Percentiles rank a stretch among this genome's conserved stretches.
Conservation (phyloP, 257 asterid genomes). For the Scutellaria barbata region DNA sequence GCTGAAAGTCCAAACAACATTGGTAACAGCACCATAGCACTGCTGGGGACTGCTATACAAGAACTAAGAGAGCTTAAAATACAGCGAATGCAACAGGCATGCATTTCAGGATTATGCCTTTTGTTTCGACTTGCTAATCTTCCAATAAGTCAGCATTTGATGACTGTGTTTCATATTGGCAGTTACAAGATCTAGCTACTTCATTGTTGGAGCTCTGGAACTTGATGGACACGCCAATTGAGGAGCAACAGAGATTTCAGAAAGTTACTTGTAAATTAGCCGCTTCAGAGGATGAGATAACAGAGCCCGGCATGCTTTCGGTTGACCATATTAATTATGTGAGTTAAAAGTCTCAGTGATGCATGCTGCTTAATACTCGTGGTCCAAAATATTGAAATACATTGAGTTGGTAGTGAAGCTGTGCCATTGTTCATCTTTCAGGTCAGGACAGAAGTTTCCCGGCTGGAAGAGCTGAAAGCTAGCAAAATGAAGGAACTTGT, state of each 20-base stretch:
- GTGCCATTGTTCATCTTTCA: conserved; percentile 36
- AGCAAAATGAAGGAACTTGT: conserved; percentile 97
- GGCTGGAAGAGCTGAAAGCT: conserved; percentile 83
- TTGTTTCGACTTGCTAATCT: conserved; percentile 7
- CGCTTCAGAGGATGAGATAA: conserved; percentile 89
- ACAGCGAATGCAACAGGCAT: conserved; percentile 84
- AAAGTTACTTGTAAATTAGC: conserved; percentile 84
- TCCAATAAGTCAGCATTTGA: conserved; percentile 17
- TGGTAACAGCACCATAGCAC: conserved; percentile 58
- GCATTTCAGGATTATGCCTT: conserved; percentile 11
- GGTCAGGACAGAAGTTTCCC: conserved; percentile 82
- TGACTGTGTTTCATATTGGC: conserved; percentile 33
- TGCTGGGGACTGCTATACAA: conserved; percentile 58
- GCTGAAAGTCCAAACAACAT: conserved; percentile 61
- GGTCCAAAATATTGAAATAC: conserved; percentile 1
- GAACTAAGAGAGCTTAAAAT: conserved; percentile 67
- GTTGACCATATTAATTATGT: conserved; percentile 64
- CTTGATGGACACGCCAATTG: conserved; percentile 91
- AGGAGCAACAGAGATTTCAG: conserved; percentile 84
- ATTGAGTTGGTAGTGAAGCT: conserved; percentile 28
- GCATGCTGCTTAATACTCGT: conserved; percentile 25
- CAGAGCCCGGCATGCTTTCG: conserved; percentile 78
- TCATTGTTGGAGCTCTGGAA: conserved; percentile 93
- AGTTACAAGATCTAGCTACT: conserved; percentile 90
- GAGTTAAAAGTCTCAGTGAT: conserved; percentile 42